Base-by-base conservation (phyloP, 306 rosid genomes). In the Leucaena leucocephala region DNA sequence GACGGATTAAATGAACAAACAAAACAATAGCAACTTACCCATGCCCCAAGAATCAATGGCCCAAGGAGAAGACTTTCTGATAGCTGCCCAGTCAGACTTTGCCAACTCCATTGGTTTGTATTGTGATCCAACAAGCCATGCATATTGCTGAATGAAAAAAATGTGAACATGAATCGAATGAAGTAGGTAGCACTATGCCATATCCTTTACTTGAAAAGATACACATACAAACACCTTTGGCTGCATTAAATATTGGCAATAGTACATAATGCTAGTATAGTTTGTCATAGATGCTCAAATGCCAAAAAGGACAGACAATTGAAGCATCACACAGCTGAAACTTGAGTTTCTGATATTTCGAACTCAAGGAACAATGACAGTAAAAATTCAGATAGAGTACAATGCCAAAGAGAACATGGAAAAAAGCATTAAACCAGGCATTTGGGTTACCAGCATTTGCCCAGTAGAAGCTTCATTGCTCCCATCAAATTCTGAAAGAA, bases 31-130 rank as follows among this genome's bases (percentile, higher is more conserved):
- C 91, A 78, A 34, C 73, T 43, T 89, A 95, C 99, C 99, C 91
- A 95, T 85, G 57, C 99, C 99, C 99, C 99, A 95, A 80, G 99
- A 95, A 90, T 95, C 99, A 81, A 90, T 85, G 85, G 98, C 81
- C 97, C 98, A 95, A 14, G 96, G 92, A 76, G 99, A 97, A 85
- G 97, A 93, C 86, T 93, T 95, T 87, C 88, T 91, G 19, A 95
- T 81, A n/a, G 78, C 91, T 76, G 86, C 91, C 98, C 93, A 91
- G 89, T 95, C 99, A 59, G 98, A 95, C 85, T 95, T 95, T 77
- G 84, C 82, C 85, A 93, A 82, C 84, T 95, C 99, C 90, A 80
- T 82, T 52, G 99, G 75, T 85, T 95, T 95, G 92, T 95, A 95
- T 72, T 95, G 99, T 64, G 96, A 35, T 80, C 92, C 99, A 85